These are phyloP conservation scores for Yamadazyma dendronema DNA, from an alignment of 1,139 yeast species.

Conservation along the genomic window DNA sequence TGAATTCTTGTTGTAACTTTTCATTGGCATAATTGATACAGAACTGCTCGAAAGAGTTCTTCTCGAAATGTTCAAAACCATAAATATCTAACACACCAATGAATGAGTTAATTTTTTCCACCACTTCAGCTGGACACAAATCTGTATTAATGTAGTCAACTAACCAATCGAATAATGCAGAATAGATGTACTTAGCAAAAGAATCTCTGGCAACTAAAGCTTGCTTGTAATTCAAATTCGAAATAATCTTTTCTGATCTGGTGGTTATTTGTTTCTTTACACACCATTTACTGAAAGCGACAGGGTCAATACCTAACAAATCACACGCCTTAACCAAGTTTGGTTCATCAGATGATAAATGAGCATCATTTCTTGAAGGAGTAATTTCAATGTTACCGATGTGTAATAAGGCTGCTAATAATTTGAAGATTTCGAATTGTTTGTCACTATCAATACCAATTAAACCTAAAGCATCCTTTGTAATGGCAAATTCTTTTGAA, in stretches of 20 bases:
- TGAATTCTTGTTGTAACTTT: conserved; percentile 94
- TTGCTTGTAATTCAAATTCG: conserved; percentile 79
- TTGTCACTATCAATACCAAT: conserved; percentile 67
- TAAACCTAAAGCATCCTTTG: conserved; percentile 71
- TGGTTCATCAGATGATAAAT: conserved; percentile 82
- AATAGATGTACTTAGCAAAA: conserved; percentile 89
- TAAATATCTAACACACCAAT: conserved; percentile 97
- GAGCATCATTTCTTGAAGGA: conserved; percentile 83
- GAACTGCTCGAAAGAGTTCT: conserved; percentile 93
- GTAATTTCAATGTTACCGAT: conserved; percentile 90
- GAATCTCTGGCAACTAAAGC: conserved; percentile 94
- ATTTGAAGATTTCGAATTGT: conserved; percentile 70
- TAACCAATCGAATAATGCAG: conserved; percentile 94
- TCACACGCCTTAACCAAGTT: conserved; percentile 81
- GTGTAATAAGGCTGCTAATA: conserved; percentile 87
- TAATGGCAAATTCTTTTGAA: conserved; percentile 67
- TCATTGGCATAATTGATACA: conserved; percentile 98
- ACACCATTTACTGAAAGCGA: conserved; percentile 83
- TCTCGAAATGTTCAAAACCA: conserved; percentile 95
- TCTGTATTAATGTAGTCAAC: conserved; percentile 80
- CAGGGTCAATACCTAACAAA: conserved; percentile 76
- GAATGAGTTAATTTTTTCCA: conserved; percentile 60
- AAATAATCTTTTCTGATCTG: conserved; percentile 87
- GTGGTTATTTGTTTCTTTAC: conserved; percentile 90
- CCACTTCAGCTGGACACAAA: conserved; percentile 72